phyloP scores from a whole-genome alignment of 257 asterid genomes.

The Scutellaria baicalensis region DNA sequence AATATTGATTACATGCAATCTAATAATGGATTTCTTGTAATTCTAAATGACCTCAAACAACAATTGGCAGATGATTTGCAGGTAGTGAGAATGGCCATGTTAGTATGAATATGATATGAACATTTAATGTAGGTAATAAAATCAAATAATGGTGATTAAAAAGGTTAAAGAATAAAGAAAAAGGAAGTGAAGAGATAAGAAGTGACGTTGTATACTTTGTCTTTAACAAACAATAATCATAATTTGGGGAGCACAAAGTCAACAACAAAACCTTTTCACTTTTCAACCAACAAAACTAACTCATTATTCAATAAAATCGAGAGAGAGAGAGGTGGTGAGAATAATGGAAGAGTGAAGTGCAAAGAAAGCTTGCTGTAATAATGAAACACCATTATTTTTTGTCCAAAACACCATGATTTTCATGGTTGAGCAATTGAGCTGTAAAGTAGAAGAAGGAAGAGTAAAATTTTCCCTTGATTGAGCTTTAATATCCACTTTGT shows the following conservation, averaged over 20 bases:
- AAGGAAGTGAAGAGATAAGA: neutral
- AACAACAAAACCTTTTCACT: constrained; percentile 2
- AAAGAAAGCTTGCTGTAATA: constrained; percentile 20
- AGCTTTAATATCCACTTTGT: neutral
- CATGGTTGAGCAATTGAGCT: constrained; percentile 6
- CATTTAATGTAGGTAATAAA: neutral
- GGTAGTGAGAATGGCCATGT: neutral
- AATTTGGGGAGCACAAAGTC: constrained; percentile 2
- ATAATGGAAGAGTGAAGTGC: constrained; percentile 28
- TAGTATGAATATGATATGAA: no score
- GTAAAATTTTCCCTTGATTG: neutral
- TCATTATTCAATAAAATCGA: constrained; percentile 1
- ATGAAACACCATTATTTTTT: constrained; percentile 10
- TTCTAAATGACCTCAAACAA: neutral
- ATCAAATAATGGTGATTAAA: neutral
- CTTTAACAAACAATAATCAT: neutral
- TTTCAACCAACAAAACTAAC: constrained; percentile 17
- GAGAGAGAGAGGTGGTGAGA: constrained; percentile 8
- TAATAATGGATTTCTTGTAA: neutral
- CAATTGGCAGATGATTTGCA: neutral
- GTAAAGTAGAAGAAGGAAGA: constrained; percentile 12
- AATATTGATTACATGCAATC: neutral
- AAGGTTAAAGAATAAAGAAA: neutral
- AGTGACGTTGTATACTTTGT: neutral
- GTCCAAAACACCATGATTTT: constrained; percentile 21